phyloP scores from a whole-genome alignment of 2,329 filamentous ascomycete genomes.

The Coniochaeta prunicola region DNA sequence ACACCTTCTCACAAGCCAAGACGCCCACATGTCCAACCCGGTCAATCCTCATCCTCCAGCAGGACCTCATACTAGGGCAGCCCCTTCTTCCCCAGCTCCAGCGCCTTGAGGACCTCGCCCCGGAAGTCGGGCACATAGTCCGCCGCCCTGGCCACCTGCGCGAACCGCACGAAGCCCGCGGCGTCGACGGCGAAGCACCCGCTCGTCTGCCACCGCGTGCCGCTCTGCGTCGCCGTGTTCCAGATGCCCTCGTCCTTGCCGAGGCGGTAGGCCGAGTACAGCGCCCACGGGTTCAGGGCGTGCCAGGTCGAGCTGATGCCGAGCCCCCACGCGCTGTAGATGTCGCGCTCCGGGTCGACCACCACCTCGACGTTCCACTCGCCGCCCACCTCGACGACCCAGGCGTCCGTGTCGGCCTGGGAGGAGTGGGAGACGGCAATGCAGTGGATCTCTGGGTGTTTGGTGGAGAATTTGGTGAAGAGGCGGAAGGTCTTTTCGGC shows the following conservation, averaged over 20 bases:
- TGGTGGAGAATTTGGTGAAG: conserved; percentile 43
- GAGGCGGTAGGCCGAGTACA: conserved; percentile 51
- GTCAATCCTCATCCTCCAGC: conserved; percentile 4
- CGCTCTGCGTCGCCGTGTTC: conserved; percentile 50
- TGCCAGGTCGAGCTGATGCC: conserved; percentile 55
- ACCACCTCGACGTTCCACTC: conserved; percentile 51
- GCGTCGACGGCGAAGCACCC: conserved; percentile 57
- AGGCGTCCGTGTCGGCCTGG: conserved; percentile 43
- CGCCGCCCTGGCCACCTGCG: conserved; percentile 35
- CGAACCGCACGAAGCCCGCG: conserved; percentile 46
- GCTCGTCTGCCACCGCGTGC: conserved; percentile 60
- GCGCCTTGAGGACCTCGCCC: conserved; percentile 29
- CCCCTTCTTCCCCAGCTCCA: conserved; percentile 5
- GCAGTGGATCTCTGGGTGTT: conserved; percentile 44
- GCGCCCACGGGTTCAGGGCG: conserved; percentile 48
- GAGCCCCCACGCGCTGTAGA: conserved; percentile 61
- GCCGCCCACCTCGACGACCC: conserved; percentile 49
- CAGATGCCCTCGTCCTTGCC: conserved; percentile 58
- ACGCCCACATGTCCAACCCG: not conserved
- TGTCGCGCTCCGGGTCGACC: conserved; percentile 50
- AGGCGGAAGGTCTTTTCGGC: conserved; percentile 58
- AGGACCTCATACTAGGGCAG: conserved; percentile 8
- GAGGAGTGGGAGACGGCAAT: conserved; percentile 57
- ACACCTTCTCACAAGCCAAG: not conserved
- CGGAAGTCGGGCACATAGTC: conserved; percentile 47